These are phyloP conservation scores for Fragaria ananassa DNA, from an alignment of 306 rosid species.

Conservation along the genomic window DNA sequence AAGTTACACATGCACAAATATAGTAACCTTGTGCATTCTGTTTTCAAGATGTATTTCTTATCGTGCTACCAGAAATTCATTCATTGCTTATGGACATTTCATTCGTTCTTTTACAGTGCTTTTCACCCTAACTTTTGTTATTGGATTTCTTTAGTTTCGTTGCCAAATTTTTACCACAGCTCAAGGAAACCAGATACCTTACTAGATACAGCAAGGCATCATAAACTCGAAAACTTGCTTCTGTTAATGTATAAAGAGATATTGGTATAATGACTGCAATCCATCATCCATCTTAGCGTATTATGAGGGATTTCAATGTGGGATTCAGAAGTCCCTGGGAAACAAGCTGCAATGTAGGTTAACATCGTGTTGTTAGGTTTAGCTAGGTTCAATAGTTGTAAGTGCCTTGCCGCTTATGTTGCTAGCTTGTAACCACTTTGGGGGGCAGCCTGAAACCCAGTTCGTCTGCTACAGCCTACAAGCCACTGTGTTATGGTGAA, in stretches of 20 bases:
- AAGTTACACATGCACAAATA: neutral
- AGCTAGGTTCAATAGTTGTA: neutral
- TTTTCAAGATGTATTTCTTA: neutral
- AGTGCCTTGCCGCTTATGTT: conserved; percentile 2
- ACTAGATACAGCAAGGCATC: neutral
- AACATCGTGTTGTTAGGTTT: neutral
- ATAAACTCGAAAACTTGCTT: neutral
- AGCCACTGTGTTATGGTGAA: neutral
- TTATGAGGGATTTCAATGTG: neutral
- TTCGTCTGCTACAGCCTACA: neutral
- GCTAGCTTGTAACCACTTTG: neutral
- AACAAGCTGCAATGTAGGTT: neutral
- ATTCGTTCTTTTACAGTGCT: neutral
- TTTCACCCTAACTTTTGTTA: neutral
- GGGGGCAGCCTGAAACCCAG: neutral
- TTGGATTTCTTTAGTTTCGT: neutral
- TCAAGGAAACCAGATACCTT: neutral
- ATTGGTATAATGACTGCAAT: neutral
- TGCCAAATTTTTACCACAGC: neutral
- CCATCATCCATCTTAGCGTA: neutral
- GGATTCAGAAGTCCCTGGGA: neutral
- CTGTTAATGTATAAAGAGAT: neutral
- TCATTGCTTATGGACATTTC: conserved; percentile 11
- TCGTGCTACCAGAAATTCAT: neutral
- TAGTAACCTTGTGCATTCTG: neutral